Evolutionary conservation across 805 yeast species (phyloP).

Genomic region (Kodamaea laetipori): DNA sequence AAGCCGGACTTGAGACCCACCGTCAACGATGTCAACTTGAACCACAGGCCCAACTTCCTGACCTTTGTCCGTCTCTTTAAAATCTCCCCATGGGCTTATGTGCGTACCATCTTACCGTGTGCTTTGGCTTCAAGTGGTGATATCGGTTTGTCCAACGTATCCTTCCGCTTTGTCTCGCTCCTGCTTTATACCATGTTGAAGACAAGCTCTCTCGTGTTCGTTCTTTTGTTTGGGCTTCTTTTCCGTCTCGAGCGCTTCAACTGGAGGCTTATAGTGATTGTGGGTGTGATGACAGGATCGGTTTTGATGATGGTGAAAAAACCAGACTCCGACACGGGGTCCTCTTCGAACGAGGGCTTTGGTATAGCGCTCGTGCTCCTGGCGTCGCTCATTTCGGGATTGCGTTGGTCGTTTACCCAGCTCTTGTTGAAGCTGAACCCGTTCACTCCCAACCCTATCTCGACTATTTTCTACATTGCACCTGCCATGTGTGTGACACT

Average conservation of each 20-base stretch:
- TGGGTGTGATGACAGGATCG: conserved; percentile 76
- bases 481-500: conserved; percentile 78
- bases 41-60: conserved; percentile 12
- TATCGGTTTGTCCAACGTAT: conserved; percentile 87
- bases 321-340: conserved; percentile 17
- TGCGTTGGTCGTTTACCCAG: conserved; percentile 95
- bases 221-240: conserved; percentile 80
- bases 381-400: conserved; percentile 82
- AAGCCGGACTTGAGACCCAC: conserved; percentile 52
- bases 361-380: conserved; percentile 77
- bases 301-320: conserved; percentile 82
- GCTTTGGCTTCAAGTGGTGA: conserved; percentile 89
- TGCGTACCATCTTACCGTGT: conserved; percentile 72
- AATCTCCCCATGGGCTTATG: conserved; percentile 32
- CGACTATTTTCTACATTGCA: conserved; percentile 79
- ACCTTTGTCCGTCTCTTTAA: conserved; percentile 23
- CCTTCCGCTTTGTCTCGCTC: conserved; percentile 76
- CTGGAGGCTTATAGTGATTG: conserved; percentile 67
- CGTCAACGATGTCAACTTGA: conserved; percentile 13
- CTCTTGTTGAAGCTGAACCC: conserved; percentile 64
- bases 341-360: conserved; percentile 28
- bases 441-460: conserved; percentile 70
- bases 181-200: conserved; percentile 92
- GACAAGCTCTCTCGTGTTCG: conserved; percentile 86
- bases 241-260: conserved; percentile 77